These are phyloP conservation scores for Tubosaeta sp. DNA, from an alignment of 768 basidiomycete genomes.

Conservation along the genomic window DNA sequence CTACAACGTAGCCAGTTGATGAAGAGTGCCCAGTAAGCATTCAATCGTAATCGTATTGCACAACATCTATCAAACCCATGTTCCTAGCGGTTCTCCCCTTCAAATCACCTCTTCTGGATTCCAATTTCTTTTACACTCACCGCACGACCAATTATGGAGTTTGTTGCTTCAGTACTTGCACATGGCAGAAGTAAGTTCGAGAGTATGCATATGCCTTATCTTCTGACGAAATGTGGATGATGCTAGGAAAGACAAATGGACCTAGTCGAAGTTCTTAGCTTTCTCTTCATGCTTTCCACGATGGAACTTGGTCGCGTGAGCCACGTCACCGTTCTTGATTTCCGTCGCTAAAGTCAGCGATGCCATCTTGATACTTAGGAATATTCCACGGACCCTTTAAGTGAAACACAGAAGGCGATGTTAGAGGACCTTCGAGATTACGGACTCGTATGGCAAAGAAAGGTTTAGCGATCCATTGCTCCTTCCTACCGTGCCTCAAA, in stretches of 20 bases:
- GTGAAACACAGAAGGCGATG: constrained; percentile 79
- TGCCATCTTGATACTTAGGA: constrained; percentile 48
- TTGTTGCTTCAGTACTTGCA: constrained; percentile 86
- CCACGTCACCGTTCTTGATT: neutral
- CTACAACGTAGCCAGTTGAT: constrained; percentile 85
- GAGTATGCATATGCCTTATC: constrained; percentile 2
- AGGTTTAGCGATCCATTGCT: constrained; percentile 40
- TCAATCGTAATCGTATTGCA: neutral
- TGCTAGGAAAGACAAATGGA: constrained; percentile 82
- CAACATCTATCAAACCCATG: neutral
- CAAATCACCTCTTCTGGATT: constrained; percentile 94
- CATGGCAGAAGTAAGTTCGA: constrained; percentile 65
- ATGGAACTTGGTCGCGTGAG: constrained; percentile 89
- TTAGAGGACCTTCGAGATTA: constrained; percentile 91
- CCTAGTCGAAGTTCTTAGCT: constrained; percentile 87
- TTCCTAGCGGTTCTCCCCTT: constrained; percentile 47
- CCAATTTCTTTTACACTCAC: constrained; percentile 92
- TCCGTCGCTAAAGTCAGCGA: neutral
- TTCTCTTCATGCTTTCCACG: constrained; percentile 95
- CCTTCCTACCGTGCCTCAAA: constrained; percentile 11
- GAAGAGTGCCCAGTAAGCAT: constrained; percentile 60
- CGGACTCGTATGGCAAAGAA: constrained; percentile 87
- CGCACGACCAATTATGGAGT: constrained; percentile 95
- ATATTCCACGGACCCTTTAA: constrained; percentile 80
- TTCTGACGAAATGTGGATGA: constrained; percentile 10